A percentile compares a stretch with the other conserved stretches of the same genome.
phyloP scores from a whole-genome alignment of 116 monocot genomes.

The Posidonia oceanica region DNA sequence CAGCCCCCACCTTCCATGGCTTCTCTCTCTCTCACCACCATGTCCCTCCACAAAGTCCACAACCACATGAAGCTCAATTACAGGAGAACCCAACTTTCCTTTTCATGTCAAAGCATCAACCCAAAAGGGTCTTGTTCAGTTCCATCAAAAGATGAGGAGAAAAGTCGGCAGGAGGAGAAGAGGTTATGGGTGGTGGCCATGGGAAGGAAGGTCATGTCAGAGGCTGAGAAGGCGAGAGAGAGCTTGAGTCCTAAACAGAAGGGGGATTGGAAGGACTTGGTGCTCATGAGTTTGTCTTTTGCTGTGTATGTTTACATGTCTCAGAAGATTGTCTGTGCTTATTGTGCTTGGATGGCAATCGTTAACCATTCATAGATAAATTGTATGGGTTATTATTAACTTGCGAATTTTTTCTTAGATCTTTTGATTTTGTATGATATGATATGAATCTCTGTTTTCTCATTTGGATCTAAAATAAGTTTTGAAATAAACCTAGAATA shows the following conservation, averaged over 20 bases:
- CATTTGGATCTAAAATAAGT: no score
- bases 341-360: slow-evolving; percentile 48
- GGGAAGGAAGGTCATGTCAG: neutral
- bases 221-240: slow-evolving; percentile 24
- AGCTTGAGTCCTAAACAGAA: slow-evolving; percentile 44
- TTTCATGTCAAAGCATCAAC: neutral
- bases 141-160: slow-evolving; percentile 8
- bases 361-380: slow-evolving; percentile 8
- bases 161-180: neutral
- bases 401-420: no score
- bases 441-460: no score
- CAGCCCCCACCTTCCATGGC: slow-evolving; percentile 1
- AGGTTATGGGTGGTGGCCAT: neutral
- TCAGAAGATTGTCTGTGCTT: slow-evolving; percentile 51
- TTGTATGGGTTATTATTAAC: no score
- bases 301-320: slow-evolving; percentile 64
- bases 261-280: slow-evolving; percentile 59
- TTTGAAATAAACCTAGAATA: no score
- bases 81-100: neutral
- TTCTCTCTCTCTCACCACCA: neutral
- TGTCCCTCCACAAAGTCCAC: neutral
- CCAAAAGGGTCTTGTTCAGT: slow-evolving; percentile 2
- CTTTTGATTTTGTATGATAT: no score
- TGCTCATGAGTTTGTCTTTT: slow-evolving; percentile 62
- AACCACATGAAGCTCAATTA: neutral